phyloP scores from a whole-genome alignment of 306 rosid species.

The Castanea sativa region DNA sequence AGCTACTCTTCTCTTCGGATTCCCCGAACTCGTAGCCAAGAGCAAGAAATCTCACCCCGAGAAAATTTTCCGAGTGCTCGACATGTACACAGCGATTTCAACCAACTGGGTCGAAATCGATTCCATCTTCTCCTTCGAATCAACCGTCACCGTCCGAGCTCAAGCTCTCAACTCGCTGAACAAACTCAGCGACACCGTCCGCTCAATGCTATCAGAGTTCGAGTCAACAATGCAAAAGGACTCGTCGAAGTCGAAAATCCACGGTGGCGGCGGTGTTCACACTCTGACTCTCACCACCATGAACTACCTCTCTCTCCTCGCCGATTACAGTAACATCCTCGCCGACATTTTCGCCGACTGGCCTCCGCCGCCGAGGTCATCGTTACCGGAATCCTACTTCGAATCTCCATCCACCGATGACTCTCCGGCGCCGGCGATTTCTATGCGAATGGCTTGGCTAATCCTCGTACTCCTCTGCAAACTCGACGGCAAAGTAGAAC shows the following conservation, averaged over 20 bases:
- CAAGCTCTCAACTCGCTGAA: slow-evolving; percentile 41
- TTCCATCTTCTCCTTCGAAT: slow-evolving; percentile 48
- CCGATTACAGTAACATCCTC: slow-evolving; percentile 51
- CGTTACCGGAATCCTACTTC: slow-evolving; percentile 37
- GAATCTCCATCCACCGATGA: slow-evolving; percentile 30
- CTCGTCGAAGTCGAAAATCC: slow-evolving; percentile 26
- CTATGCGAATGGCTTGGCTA: slow-evolving; percentile 45
- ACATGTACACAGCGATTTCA: slow-evolving; percentile 45
- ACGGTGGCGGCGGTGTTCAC: slow-evolving; percentile 52
- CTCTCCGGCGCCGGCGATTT: slow-evolving; percentile 13
- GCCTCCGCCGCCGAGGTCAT: slow-evolving; percentile 25
- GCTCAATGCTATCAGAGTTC: slow-evolving; percentile 34
- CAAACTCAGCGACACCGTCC: slow-evolving; percentile 39
- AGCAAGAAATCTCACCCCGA: slow-evolving; percentile 46
- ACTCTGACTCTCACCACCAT: slow-evolving; percentile 39
- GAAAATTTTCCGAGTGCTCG: slow-evolving; percentile 59
- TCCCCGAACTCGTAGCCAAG: slow-evolving; percentile 53
- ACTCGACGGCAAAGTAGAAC: slow-evolving; percentile 58
- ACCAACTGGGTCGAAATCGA: slow-evolving; percentile 58
- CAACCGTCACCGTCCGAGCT: slow-evolving; percentile 31
- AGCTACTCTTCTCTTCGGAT: slow-evolving; percentile 52
- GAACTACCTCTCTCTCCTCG: slow-evolving; percentile 49
- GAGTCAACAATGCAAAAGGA: slow-evolving; percentile 51
- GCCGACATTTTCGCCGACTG: slow-evolving; percentile 49
- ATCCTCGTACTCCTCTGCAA: slow-evolving; percentile 63